Evolutionary conservation across 768 basidiomycete species (phyloP).

Genomic region (Neoboletus subvelutipes): DNA sequence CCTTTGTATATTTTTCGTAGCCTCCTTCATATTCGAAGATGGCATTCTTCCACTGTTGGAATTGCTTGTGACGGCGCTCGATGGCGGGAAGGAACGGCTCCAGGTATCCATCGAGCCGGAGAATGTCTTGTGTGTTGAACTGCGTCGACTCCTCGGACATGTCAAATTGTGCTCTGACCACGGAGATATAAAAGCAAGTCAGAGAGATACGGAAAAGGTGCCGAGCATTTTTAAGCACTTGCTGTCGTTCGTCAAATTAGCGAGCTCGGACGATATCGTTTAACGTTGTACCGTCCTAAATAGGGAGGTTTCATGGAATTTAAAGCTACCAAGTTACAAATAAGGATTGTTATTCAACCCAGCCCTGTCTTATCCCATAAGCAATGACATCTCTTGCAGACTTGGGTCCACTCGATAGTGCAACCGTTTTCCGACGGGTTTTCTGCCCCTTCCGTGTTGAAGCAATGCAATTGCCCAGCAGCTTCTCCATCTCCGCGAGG

Average conservation of each 20-base stretch:
- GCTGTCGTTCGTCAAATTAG: not conserved
- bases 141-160: constrained; percentile 43
- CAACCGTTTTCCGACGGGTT: constrained; percentile 37
- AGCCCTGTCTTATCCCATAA: constrained; percentile 60
- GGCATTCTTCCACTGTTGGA: constrained; percentile 71
- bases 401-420: constrained; percentile 16
- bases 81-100: constrained; percentile 70
- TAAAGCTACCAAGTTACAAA: not conserved
- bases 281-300: constrained; percentile 2
- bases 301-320: constrained; percentile 11
- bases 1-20: constrained; percentile 60
- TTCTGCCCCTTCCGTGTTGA: constrained; percentile 33
- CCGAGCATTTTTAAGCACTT: constrained; percentile 6
- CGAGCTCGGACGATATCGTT: not conserved
- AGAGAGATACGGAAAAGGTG: constrained; percentile 3
- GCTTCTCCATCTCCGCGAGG: constrained; percentile 61
- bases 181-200: not conserved
- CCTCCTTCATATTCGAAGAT: constrained; percentile 85
- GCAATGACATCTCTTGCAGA: constrained; percentile 63
- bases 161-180: not conserved
- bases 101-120: constrained; percentile 72
- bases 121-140: constrained; percentile 57
- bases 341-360: constrained; percentile 43
- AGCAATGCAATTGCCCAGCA: constrained; percentile 50
- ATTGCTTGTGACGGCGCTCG: constrained; percentile 63